phyloP scores from a whole-genome alignment of 2,329 filamentous ascomycete species.

The Paraphoma chrysanthemicola region DNA sequence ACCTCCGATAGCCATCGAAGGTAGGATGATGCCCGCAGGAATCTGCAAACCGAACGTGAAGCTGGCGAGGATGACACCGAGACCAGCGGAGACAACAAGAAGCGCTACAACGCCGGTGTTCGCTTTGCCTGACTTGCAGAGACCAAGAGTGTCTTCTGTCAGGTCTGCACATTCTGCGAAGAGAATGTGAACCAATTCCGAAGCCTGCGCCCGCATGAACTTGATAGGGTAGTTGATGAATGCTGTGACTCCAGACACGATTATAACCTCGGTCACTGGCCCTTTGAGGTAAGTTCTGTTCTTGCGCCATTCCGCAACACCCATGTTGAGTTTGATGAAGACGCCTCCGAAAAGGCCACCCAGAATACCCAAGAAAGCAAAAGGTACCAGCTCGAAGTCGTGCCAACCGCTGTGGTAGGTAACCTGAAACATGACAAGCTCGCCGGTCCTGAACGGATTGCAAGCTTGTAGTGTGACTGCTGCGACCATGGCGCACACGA shows the following conservation, averaged over 20 bases:
- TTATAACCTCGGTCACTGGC: slow-evolving; percentile 79
- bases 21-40: slow-evolving; percentile 92
- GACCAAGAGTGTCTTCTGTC: slow-evolving; percentile 83
- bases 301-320: slow-evolving; percentile 80
- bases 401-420: slow-evolving; percentile 93
- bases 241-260: slow-evolving; percentile 82
- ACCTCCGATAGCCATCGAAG: slow-evolving; percentile 94
- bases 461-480: slow-evolving; percentile 91
- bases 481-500: slow-evolving; percentile 99
- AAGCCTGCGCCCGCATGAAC: slow-evolving; percentile 92
- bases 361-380: slow-evolving; percentile 82
- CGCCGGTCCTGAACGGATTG: slow-evolving; percentile 93
- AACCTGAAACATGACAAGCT: slow-evolving; percentile 95
- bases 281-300: slow-evolving; percentile 69
- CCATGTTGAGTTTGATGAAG: slow-evolving; percentile 95
- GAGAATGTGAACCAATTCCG: slow-evolving; percentile 87
- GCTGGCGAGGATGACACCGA: slow-evolving; percentile 84
- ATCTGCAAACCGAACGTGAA: slow-evolving; percentile 95
- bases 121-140: slow-evolving; percentile 86
- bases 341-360: slow-evolving; percentile 94
- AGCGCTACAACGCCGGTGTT: slow-evolving; percentile 83
- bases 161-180: slow-evolving; percentile 89
- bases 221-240: slow-evolving; percentile 94
- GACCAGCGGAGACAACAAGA: slow-evolving; percentile 78
- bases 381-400: slow-evolving; percentile 90